Conservation (phyloP, 768 basidiomycete genomes). For the Tulasnella sp. region DNA sequence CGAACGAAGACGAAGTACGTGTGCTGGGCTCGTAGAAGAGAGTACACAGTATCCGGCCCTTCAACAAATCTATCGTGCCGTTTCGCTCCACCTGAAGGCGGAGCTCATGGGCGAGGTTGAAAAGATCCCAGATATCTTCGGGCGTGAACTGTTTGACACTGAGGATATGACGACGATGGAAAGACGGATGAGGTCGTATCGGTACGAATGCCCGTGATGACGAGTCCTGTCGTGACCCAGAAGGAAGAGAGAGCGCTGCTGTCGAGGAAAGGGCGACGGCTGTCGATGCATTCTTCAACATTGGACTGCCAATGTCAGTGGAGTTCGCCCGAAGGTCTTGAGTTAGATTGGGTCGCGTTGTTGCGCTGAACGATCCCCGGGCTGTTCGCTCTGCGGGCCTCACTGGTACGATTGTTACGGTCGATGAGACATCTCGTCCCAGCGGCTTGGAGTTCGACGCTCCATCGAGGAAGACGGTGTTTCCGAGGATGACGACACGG, state of each 20-base stretch:
- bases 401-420: slow-evolving; percentile 37
- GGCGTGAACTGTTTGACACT: slow-evolving; percentile 88
- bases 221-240: slow-evolving; percentile 17
- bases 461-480: slow-evolving; percentile 86
- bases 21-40: slow-evolving; percentile 97
- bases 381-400: slow-evolving; percentile 22
- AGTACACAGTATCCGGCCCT: slow-evolving; percentile 82
- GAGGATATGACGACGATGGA: slow-evolving; percentile 87
- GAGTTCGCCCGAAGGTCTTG: not conserved
- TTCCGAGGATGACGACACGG: slow-evolving; percentile 80
- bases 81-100: slow-evolving; percentile 88
- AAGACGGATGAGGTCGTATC: slow-evolving; percentile 63
- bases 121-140: slow-evolving; percentile 84
- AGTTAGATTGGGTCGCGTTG: too few species aligned
- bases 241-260: not conserved
- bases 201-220: slow-evolving; percentile 30
- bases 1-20: slow-evolving; percentile 89
- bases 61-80: slow-evolving; percentile 77
- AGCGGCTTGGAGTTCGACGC: slow-evolving; percentile 43
- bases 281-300: slow-evolving; percentile 2
- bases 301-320: not conserved
- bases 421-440: slow-evolving; percentile 64
- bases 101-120: slow-evolving; percentile 94
- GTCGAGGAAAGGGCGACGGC: not conserved
- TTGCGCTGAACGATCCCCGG: slow-evolving; percentile 4